Evolutionary conservation across 768 basidiomycete genomes (phyloP), one percentile per base, ranked within the genome.

Genomic region (Auricularia heimuer): DNA sequence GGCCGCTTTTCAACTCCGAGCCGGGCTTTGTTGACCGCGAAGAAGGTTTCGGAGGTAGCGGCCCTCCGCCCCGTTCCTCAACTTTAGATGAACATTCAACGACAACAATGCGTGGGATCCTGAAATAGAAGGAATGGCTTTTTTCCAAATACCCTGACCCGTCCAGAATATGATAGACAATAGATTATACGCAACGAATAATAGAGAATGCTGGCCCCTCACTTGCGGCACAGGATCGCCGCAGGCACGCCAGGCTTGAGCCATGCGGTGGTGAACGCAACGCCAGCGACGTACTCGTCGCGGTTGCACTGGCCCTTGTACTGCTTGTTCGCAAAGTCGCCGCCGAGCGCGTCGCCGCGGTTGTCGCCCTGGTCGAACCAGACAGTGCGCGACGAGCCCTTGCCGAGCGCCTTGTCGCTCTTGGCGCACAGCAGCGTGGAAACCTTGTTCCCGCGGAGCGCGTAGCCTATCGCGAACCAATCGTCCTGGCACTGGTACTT

Each of bases 121-220:
- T 29, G 29, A 3, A 29, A 29, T 29, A 29, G 29, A 29, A 29
- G 29, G 29, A 29, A 29, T 29, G 29, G 29, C 29, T 29, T 29
- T 29, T 29, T 29, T 29, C 29, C 29, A 29, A 29, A 29, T 29
- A 29, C 29, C 29, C 29, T 29, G 29, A 29, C 29, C 29, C 29
- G 29, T 29, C 29, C 29, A 29, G 29, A 29, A 29, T 29, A 29
- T 29, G 29, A 29, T 29, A 29, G 29, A 29, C 29, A 29, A 29
- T 29, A 29, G 29, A 29, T 29, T 29, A 29, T 29, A 29, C 29
- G 29, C 2, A 29, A 29, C 29, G 29, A 29, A 68, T 76, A 0
- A 61, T 69, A 1, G 73, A 73, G 2, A 73, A 29, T 29, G 29
- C 29, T 29, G 29, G 29, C 29, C 70, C 0, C 63, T 63, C 34